Percentiles rank a stretch among this genome's conserved stretches.
These are phyloP conservation scores for Podila epicladia DNA, from an alignment of 192 early-diverging fungal species.

Conservation along the genomic window DNA sequence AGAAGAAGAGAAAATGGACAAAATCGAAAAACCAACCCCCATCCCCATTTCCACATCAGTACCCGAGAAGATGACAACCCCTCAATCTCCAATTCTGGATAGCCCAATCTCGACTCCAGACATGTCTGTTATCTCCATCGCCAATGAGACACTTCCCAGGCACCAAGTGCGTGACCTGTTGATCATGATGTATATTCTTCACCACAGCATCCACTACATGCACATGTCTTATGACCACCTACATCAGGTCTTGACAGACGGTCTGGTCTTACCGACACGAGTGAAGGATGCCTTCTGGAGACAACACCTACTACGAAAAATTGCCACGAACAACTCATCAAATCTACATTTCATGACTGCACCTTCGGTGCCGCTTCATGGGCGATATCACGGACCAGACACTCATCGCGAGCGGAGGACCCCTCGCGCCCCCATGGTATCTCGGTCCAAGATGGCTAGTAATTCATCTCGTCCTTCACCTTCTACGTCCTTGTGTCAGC, in stretches of 20 bases:
- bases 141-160: conserved; percentile 28
- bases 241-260: conserved; percentile 30
- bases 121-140: conserved; percentile 30
- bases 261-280: conserved; percentile 30
- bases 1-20: background rate
- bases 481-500: background rate
- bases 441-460: conserved; percentile 10
- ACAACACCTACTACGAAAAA: conserved; percentile 35
- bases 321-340: conserved; percentile 24
- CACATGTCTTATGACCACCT: conserved; percentile 44
- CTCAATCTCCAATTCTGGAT: conserved; percentile 16
- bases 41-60: background rate
- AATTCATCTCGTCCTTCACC: conserved; percentile 4
- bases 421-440: background rate
- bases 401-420: conserved; percentile 12
- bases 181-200: conserved; percentile 43
- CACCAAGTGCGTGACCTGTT: conserved; percentile 48
- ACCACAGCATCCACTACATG: conserved; percentile 46
- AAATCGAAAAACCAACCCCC: background rate
- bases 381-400: conserved; percentile 21
- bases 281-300: conserved; percentile 50
- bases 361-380: conserved; percentile 7
- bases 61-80: conserved; percentile 10
- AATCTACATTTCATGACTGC: conserved; percentile 12
- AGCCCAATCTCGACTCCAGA: conserved; percentile 29